Evolutionary conservation across 345 rosid genomes (phyloP).

Genomic region (Pugionium cornutum): DNA sequence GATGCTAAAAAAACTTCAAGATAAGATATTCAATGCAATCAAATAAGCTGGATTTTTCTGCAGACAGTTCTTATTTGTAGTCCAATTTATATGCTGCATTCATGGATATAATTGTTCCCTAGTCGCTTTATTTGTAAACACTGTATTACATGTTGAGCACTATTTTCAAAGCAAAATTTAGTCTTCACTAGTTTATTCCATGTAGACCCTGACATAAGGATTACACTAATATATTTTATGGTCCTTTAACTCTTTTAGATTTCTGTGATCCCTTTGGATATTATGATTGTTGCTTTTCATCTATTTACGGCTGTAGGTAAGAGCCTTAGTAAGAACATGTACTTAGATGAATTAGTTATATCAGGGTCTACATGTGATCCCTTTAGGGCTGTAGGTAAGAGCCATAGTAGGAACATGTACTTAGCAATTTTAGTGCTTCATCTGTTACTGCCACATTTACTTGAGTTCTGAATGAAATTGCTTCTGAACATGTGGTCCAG

Average conservation of each 20-base stretch:
- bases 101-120: too few relatives aligned
- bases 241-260: slow-evolving; percentile 5
- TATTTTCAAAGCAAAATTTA: too few relatives aligned
- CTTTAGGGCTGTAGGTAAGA: not conserved
- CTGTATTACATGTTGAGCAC: too few relatives aligned
- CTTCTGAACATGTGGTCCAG: slow-evolving; percentile 29
- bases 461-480: slow-evolving; percentile 21
- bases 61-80: not conserved
- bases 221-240: too few relatives aligned
- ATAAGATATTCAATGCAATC: slow-evolving; percentile 20
- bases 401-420: slow-evolving; percentile 6
- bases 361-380: too few relatives aligned
- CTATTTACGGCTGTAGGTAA: slow-evolving; percentile 10
- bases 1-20: slow-evolving; percentile 1
- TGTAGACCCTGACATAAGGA: not conserved
- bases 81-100: too few relatives aligned
- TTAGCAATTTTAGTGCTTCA: not conserved
- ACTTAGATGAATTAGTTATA: not conserved
- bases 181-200: not conserved
- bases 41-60: not conserved
- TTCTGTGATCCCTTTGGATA: not conserved
- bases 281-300: not conserved
- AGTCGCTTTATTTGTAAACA: too few relatives aligned
- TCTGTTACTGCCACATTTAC: slow-evolving; percentile 2
- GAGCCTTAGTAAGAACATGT: slow-evolving; percentile 7